These are phyloP conservation scores for Starmerella vaccinii DNA, from an alignment of 805 yeast genomes.

Conservation along the genomic window DNA sequence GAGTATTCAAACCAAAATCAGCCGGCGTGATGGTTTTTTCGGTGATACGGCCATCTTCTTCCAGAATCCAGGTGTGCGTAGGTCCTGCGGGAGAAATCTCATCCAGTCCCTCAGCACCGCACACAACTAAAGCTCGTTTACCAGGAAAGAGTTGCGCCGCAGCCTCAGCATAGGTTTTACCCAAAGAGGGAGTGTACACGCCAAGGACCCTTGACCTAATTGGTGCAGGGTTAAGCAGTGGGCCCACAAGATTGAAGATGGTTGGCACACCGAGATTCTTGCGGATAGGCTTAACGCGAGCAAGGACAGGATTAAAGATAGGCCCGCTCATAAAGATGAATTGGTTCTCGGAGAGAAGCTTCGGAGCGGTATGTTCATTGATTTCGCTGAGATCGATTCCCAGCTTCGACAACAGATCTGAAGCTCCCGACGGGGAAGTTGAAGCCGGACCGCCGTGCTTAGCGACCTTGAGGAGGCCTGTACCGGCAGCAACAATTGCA, in stretches of 20 bases:
- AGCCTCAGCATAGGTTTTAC: conserved; percentile 75
- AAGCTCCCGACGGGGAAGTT: conserved; percentile 86
- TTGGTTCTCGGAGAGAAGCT: conserved; percentile 37
- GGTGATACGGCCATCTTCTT: conserved; percentile 30
- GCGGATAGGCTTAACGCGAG: conserved; percentile 66
- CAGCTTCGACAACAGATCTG: conserved; percentile 69
- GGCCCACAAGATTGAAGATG: conserved; percentile 89
- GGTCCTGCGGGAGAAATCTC: conserved; percentile 86
- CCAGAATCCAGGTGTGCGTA: conserved; percentile 71
- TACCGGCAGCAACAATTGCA: conserved; percentile 90
- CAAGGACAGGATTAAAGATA: conserved; percentile 88
- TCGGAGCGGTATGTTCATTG: conserved; percentile 50
- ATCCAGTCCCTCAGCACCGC: conserved; percentile 85
- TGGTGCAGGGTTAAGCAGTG: conserved; percentile 84
- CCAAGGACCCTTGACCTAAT: conserved; percentile 74
- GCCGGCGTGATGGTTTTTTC: conserved; percentile 39
- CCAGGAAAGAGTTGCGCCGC: conserved; percentile 46
- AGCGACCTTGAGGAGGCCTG: conserved; percentile 56
- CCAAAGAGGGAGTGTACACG: conserved; percentile 70
- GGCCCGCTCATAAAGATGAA: conserved; percentile 83
- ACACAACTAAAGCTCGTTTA: conserved; percentile 66
- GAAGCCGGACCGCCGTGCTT: conserved; percentile 98
- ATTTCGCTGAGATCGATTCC: conserved; percentile 76
- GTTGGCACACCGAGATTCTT: conserved; percentile 78
- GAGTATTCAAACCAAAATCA: conserved; percentile 75